phyloP scores from a whole-genome alignment of 139 green algal genomes.

The Asterochloris erici region DNA sequence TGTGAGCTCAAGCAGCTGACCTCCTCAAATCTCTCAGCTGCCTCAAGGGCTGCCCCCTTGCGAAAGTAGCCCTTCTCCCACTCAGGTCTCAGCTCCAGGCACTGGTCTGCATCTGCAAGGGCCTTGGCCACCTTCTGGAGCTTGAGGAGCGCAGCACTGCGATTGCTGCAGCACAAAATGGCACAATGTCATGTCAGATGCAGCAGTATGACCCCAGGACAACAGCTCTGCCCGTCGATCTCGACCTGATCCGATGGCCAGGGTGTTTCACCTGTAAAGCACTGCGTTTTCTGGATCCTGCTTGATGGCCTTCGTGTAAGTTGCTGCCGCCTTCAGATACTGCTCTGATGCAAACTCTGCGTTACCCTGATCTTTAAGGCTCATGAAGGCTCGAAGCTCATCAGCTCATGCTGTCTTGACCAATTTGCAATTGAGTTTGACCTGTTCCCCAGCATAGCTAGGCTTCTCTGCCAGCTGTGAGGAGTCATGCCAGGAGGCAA shows the following conservation, averaged over 20 bases:
- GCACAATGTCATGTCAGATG: background rate
- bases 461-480: no score
- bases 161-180: slow-evolving; percentile 68
- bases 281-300: slow-evolving; percentile 63
- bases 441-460: no score
- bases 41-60: slow-evolving; percentile 33
- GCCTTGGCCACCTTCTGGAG: slow-evolving; percentile 90
- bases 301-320: slow-evolving; percentile 89
- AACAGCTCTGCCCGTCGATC: no score
- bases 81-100: slow-evolving; percentile 68
- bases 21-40: background rate
- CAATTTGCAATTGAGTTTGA: background rate
- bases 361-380: slow-evolving; percentile 80
- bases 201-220: no score
- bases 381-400: background rate
- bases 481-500: slow-evolving; percentile 3
- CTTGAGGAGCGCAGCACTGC: slow-evolving; percentile 79
- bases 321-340: slow-evolving; percentile 80
- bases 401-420: background rate
- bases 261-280: slow-evolving; percentile 65
- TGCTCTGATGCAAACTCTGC: slow-evolving; percentile 60
- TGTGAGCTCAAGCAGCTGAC: no score
- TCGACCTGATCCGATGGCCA: background rate
- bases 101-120: slow-evolving; percentile 76
- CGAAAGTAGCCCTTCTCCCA: slow-evolving; percentile 85